Conservation (phyloP, 345 rosid genomes). For the Aquilaria sinensis region DNA sequence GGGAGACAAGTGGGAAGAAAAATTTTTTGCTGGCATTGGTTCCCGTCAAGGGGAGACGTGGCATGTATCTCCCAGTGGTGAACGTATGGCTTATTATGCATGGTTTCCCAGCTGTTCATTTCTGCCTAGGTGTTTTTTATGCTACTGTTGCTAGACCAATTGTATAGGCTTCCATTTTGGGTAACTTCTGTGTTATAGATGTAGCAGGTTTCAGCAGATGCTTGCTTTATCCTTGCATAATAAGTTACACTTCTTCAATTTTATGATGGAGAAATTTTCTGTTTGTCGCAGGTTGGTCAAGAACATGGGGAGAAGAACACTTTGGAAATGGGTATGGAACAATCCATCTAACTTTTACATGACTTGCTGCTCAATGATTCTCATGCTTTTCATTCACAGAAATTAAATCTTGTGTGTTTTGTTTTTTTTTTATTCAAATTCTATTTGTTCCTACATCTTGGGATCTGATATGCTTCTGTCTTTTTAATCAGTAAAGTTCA, state of each 20-base stretch:
- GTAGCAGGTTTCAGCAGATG: background rate
- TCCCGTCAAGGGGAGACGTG: constrained; percentile 99
- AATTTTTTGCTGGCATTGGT: constrained; percentile 91
- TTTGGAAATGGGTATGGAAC: constrained; percentile 86
- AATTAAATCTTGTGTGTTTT: background rate
- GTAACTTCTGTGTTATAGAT: background rate
- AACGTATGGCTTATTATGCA: constrained; percentile 43
- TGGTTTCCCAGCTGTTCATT: background rate
- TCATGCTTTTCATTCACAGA: background rate
- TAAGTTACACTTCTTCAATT: background rate
- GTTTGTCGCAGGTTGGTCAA: constrained; percentile 73
- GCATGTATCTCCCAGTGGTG: constrained; percentile 83
- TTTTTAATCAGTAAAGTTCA: constrained; percentile 71
- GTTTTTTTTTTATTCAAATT: background rate
- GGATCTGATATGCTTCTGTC: constrained; percentile 9
- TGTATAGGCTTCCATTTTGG: no score
- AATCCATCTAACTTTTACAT: background rate
- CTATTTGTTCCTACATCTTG: background rate
- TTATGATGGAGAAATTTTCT: background rate
- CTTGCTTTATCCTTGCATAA: background rate
- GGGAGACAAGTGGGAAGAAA: constrained; percentile 99
- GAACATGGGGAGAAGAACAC: constrained; percentile 99
- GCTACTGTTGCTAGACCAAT: no score
- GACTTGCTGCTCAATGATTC: background rate
- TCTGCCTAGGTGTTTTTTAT: background rate